phyloP scores from a whole-genome alignment of 768 basidiomycete genomes.

The Tulasnella sp. region DNA sequence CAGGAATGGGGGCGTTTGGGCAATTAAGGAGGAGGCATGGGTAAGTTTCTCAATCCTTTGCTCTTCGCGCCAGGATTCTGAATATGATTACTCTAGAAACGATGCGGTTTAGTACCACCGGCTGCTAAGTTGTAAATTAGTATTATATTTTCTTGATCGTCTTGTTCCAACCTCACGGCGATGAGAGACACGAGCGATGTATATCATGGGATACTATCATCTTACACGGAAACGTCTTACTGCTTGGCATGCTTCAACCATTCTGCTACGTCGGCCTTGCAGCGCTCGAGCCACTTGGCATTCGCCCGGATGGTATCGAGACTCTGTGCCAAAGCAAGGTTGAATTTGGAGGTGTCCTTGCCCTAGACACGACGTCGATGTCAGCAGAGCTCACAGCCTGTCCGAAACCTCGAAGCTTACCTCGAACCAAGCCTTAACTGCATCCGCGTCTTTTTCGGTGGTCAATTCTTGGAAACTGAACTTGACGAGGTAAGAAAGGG shows the following conservation, averaged over 20 bases:
- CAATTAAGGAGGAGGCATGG: slow-evolving; percentile 36
- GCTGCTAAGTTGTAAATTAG: background rate
- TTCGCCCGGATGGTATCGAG: slow-evolving; percentile 56
- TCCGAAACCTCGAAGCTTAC: slow-evolving; percentile 27
- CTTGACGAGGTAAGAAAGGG: slow-evolving; percentile 40
- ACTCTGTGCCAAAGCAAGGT: slow-evolving; percentile 40
- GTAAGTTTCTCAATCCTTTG: background rate
- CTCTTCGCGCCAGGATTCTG: background rate
- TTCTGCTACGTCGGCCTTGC: slow-evolving; percentile 40
- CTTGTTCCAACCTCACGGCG: background rate
- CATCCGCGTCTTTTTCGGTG: slow-evolving; percentile 53
- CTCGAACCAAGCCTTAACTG: slow-evolving; percentile 63
- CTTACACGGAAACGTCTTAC: background rate
- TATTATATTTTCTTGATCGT: background rate
- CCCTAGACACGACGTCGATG: slow-evolving; percentile 28
- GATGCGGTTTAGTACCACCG: background rate
- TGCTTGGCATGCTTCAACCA: slow-evolving; percentile 34
- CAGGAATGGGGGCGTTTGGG: slow-evolving; percentile 62
- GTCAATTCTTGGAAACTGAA: slow-evolving; percentile 39
- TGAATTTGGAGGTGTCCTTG: slow-evolving; percentile 60
- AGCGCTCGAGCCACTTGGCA: slow-evolving; percentile 52
- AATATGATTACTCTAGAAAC: background rate
- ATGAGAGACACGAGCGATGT: background rate
- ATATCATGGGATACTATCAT: background rate
- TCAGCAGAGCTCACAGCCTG: slow-evolving; percentile 16